These are phyloP conservation scores for Hypsizygus ulmarius DNA, from an alignment of 1,284 basidiomycete genomes.

Conservation along the genomic window DNA sequence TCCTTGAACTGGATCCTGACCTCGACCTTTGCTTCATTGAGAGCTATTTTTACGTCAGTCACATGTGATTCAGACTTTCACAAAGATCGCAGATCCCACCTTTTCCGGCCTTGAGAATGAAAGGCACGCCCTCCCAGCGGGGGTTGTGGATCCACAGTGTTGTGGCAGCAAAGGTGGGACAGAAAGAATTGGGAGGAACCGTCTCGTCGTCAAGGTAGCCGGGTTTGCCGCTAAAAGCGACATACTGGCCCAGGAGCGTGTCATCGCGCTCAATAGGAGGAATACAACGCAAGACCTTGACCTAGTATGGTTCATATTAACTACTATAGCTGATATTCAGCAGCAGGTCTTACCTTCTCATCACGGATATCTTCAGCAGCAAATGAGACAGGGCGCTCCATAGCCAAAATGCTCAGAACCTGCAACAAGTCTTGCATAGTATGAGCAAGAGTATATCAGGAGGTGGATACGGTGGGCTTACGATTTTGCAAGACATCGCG, in stretches of 20 bases:
- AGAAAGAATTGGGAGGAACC: slow-evolving; percentile 87
- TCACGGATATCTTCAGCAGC: slow-evolving; percentile 94
- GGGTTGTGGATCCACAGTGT: slow-evolving; percentile 92
- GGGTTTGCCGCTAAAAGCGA: slow-evolving; percentile 84
- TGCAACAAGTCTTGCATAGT: slow-evolving; percentile 77
- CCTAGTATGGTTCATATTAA: slow-evolving; percentile 44
- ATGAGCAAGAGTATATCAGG: neutral
- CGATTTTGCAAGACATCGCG: slow-evolving; percentile 96
- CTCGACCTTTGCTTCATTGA: slow-evolving; percentile 97
- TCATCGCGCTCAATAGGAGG: slow-evolving; percentile 77
- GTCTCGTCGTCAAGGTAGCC: slow-evolving; percentile 97
- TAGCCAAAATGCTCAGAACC: slow-evolving; percentile 88
- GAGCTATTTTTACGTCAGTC: slow-evolving; percentile 47
- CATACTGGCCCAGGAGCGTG: slow-evolving; percentile 90
- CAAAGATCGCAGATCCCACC: slow-evolving; percentile 45
- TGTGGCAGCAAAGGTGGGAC: slow-evolving; percentile 90
- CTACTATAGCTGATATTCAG: too few species aligned
- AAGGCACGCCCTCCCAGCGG: slow-evolving; percentile 96
- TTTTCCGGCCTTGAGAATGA: slow-evolving; percentile 96
- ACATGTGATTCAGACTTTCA: slow-evolving; percentile 7
- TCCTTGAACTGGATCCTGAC: slow-evolving; percentile 97
- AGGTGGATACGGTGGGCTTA: slow-evolving; percentile 43
- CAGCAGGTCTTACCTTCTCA: slow-evolving; percentile 70
- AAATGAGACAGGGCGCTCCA: slow-evolving; percentile 98
- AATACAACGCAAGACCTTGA: slow-evolving; percentile 91